phyloP scores from a whole-genome alignment of 805 yeast genomes.

The Barnettozyma sucrosica region DNA sequence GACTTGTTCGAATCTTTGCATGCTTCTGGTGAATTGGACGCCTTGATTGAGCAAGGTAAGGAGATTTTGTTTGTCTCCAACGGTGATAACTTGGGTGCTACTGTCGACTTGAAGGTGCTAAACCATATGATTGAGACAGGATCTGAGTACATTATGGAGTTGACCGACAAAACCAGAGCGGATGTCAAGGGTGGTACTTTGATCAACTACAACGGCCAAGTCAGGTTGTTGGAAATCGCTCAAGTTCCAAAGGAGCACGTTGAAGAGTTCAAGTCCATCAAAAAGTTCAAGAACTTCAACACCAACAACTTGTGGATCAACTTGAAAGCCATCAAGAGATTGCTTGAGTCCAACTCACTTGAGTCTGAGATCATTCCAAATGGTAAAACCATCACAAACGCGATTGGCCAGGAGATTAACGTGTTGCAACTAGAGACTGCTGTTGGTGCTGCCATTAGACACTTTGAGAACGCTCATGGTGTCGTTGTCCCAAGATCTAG shows the following conservation, averaged over 20 bases:
- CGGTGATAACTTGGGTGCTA: slow-evolving; percentile 98
- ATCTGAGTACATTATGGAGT: slow-evolving; percentile 96
- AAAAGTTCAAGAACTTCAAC: slow-evolving; percentile 96
- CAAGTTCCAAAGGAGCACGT: slow-evolving; percentile 98
- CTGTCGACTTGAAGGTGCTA: slow-evolving; percentile 86
- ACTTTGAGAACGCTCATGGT: slow-evolving; percentile 92
- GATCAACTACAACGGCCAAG: slow-evolving; percentile 91
- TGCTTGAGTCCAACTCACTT: slow-evolving; percentile 77
- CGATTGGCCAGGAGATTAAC: slow-evolving; percentile 71
- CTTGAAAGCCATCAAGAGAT: slow-evolving; percentile 86
- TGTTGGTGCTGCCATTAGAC: slow-evolving; percentile 97
- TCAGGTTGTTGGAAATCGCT: slow-evolving; percentile 91
- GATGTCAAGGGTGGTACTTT: slow-evolving; percentile 99
- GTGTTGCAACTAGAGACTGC: slow-evolving; percentile 97
- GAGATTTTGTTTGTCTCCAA: slow-evolving; percentile 93
- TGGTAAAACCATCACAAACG: slow-evolving; percentile 64
- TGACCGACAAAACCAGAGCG: slow-evolving; percentile 97
- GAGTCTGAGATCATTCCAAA: slow-evolving; percentile 95
- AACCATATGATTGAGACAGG: slow-evolving; percentile 89
- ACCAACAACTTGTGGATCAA: slow-evolving; percentile 98
- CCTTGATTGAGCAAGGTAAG: slow-evolving; percentile 85
- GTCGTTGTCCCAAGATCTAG: slow-evolving; percentile 97
- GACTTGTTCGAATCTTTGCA: slow-evolving; percentile 89
- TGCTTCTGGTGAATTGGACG: slow-evolving; percentile 87
- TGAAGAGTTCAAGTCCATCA: slow-evolving; percentile 95